phyloP scores from a whole-genome alignment of 2,329 filamentous ascomycete species.

The Aaosphaeria arxii region DNA sequence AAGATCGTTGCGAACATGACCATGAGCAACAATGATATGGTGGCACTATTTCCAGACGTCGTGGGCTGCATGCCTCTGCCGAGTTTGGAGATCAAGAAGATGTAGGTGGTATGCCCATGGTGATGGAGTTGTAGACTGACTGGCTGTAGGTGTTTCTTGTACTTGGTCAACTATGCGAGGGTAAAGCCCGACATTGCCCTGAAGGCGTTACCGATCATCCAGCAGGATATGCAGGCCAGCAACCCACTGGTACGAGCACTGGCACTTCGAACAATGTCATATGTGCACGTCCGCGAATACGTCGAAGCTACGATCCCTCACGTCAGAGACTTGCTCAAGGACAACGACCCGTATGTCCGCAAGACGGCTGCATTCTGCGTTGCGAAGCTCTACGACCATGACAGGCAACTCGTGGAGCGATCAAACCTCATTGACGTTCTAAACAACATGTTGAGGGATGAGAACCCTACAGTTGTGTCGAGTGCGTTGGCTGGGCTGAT shows the following conservation, averaged over 20 bases:
- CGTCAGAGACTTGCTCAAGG: conserved; percentile 77
- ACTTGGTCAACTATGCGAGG: conserved; percentile 93
- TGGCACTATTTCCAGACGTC: conserved; percentile 92
- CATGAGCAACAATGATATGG: conserved; percentile 99
- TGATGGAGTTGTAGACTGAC: conserved; percentile 21
- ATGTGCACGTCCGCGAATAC: conserved; percentile 94
- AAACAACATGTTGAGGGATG: conserved; percentile 85
- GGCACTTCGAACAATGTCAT: conserved; percentile 91
- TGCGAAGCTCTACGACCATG: conserved; percentile 96
- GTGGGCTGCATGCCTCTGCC: conserved; percentile 93
- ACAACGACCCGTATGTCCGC: conserved; percentile 90
- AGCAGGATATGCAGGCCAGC: conserved; percentile 89
- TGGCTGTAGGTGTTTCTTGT: conserved; percentile 82
- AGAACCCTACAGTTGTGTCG: conserved; percentile 96
- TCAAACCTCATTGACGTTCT: conserved; percentile 91
- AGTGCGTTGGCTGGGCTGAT: conserved; percentile 87
- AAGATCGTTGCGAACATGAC: conserved; percentile 99
- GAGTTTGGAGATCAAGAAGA: conserved; percentile 98
- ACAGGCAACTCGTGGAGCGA: conserved; percentile 81
- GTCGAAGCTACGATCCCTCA: conserved; percentile 86
- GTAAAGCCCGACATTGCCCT: conserved; percentile 92
- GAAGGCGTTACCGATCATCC: conserved; percentile 84
- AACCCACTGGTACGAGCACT: conserved; percentile 92
- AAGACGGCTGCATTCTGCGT: conserved; percentile 97
- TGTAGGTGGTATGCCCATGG: conserved; percentile 56